Percentiles rank a stretch among this genome's conserved stretches.
Evolutionary conservation across 306 rosid species (phyloP).

Genomic region (Psophocarpus tetragonolobus): DNA sequence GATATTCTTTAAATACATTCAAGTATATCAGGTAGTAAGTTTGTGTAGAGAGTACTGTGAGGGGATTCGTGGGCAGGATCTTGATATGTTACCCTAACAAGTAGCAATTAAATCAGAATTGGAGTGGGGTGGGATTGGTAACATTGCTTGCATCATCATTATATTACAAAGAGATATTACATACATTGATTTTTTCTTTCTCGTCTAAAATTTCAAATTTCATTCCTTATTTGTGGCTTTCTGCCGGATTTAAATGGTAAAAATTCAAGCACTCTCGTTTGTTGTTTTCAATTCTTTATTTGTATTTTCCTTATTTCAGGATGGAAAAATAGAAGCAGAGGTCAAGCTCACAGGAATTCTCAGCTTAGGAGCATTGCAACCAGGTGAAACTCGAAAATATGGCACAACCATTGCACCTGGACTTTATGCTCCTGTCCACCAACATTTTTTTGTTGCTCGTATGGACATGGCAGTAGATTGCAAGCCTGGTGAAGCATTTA

Average conservation of each 20-base stretch:
- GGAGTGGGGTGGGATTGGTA: slow-evolving; percentile 1
- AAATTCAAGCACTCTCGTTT: slow-evolving; percentile 11
- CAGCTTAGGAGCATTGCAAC: slow-evolving; percentile 80
- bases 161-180: background rate
- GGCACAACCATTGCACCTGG: slow-evolving; percentile 91
- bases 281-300: background rate
- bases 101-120: background rate
- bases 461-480: slow-evolving; percentile 91
- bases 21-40: slow-evolving; percentile 13
- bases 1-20: background rate
- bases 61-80: background rate
- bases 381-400: slow-evolving; percentile 79
- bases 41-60: background rate
- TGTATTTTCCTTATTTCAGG: slow-evolving; percentile 46
- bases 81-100: background rate
- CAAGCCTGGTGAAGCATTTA: slow-evolving; percentile 81
- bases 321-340: slow-evolving; percentile 86
- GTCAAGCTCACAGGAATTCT: slow-evolving; percentile 81
- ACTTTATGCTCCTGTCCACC: slow-evolving; percentile 81
- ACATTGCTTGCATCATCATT: background rate
- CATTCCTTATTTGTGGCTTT: background rate
- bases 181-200: background rate
- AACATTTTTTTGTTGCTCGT: slow-evolving; percentile 83
- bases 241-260: slow-evolving; percentile 2
- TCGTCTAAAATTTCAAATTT: background rate